phyloP scores from a whole-genome alignment of 495 filamentous ascomycete species.

The Hypomontagnella submonticulosa region DNA sequence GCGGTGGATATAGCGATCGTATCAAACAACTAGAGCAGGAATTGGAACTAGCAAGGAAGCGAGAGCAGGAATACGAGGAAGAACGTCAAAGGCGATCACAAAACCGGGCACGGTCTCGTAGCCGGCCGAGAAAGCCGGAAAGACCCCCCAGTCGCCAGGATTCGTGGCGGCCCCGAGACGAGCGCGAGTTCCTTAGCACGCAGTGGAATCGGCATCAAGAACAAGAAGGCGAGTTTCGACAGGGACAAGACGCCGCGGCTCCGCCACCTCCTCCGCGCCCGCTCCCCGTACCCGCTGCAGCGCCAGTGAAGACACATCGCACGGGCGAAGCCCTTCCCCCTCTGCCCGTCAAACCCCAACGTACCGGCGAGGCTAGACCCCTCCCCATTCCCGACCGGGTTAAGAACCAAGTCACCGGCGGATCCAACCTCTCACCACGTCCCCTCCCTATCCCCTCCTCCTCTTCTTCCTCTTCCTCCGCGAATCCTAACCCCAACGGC shows the following conservation, averaged over 20 bases:
- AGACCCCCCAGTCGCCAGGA: conserved; percentile 68
- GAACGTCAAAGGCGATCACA: conserved; percentile 73
- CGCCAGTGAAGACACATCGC: conserved; percentile 48
- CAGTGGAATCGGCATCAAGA: conserved; percentile 72
- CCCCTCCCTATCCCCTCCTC: conserved; percentile 46
- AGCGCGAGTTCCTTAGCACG: conserved; percentile 76
- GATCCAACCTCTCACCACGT: conserved; percentile 43
- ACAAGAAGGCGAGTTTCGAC: conserved; percentile 47
- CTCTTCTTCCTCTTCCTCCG: conserved; percentile 11
- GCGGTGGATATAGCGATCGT: conserved; percentile 59
- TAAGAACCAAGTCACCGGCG: conserved; percentile 43
- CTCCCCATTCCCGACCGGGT: conserved; percentile 45
- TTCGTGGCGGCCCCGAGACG: conserved; percentile 74
- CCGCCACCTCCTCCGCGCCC: conserved; percentile 58
- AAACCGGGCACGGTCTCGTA: conserved; percentile 49
- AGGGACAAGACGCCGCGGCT: conserved; percentile 32
- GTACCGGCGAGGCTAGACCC: conserved; percentile 52
- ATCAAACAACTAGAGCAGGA: conserved; percentile 87
- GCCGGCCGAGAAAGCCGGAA: conserved; percentile 58
- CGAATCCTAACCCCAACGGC: conserved; percentile 39
- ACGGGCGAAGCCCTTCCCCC: conserved; percentile 50
- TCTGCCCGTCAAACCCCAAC: conserved; percentile 48
- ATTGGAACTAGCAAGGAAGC: conserved; percentile 83
- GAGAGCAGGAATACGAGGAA: conserved; percentile 84
- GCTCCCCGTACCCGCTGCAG: conserved; percentile 38